Evolutionary conservation across 2,329 filamentous ascomycete species (phyloP), one percentile per base, ranked within the genome.

Genomic region (Diaporthe eres): DNA sequence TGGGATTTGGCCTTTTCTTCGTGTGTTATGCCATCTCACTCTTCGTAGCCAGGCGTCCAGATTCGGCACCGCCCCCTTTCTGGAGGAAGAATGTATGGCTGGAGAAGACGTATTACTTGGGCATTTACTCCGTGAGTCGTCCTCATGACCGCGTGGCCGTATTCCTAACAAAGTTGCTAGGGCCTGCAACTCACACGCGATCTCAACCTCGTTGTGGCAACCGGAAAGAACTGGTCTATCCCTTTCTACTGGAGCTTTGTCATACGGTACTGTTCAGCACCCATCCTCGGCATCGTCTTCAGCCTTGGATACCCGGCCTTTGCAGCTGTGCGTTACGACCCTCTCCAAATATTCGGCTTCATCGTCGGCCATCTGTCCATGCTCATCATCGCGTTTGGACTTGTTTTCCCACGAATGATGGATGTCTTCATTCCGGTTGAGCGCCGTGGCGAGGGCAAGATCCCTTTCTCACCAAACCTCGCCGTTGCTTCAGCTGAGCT

Each of bases 201-300:
- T 10, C 60, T 65, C 39, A 65, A 65, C 25, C 60, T 65, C 25
- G 60, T 65, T 17, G 60, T 65, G 7, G 60, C 60, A 17, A 65
- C 60, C 9, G 60, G 60, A 25, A 65, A 65, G 39, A 65, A 65
- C 42, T 65, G 60, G 60, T 34, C 60, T 10, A 65, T 65, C 9
- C 60, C 60, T 2, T 28, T 47, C 15, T 65, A 47, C 60, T 65
- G 60, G 60, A 25, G 60, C 25, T 31, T 31, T 22, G 4, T 65
- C 25, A n/a, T 65, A 2, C 39, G 60, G 25, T 65, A 65, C 7
- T 65, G 60, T 15, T 65, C 60, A 31, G 42, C 60, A 2, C 60
- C 60, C 9, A 47, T 65, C 17, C 60, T 65, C n/a, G n/a, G 22
- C 42, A 65, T 65, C 19, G 60, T 65, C n/a, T 65, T 65, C 42